Percentiles rank a stretch among this genome's conserved stretches.
Evolutionary conservation across 2,329 filamentous ascomycete species (phyloP).

Genomic region (Trichoderma polysporum): DNA sequence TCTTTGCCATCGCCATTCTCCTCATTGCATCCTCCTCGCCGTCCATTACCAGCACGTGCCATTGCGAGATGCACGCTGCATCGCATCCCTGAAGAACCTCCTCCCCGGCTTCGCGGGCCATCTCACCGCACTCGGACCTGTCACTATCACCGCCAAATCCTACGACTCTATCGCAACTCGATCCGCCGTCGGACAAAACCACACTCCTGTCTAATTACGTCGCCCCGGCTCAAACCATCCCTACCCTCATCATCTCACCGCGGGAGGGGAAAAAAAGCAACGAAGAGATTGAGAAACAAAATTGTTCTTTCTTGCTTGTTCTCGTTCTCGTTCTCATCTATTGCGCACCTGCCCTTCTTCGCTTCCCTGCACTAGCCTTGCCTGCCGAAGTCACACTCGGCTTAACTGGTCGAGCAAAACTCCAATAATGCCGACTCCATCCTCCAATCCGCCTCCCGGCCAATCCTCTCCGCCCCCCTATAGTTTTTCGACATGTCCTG

Average conservation of each 20-base stretch:
- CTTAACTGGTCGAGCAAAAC: not conserved
- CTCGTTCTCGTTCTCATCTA: not conserved
- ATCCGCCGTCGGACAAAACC: slow-evolving; percentile 14
- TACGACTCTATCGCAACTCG: slow-evolving; percentile 1
- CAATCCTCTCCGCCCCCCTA: slow-evolving; percentile 39
- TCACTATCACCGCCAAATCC: slow-evolving; percentile 12
- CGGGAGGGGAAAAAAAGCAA: not conserved
- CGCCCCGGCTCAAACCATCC: not conserved
- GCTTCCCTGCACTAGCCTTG: not conserved
- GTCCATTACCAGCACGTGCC: not conserved
- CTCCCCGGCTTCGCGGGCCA: slow-evolving; percentile 8
- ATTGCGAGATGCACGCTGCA: slow-evolving; percentile 15
- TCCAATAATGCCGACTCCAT: slow-evolving; percentile 47
- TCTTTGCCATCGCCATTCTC: slow-evolving; percentile 3
- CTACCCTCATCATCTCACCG: not conserved
- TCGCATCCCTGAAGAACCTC: slow-evolving; percentile 2
- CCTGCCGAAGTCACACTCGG: not conserved
- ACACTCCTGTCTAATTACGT: not conserved
- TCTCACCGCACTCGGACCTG: not conserved
- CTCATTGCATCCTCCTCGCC: not conserved
- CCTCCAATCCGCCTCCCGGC: slow-evolving; percentile 42
- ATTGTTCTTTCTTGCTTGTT: not conserved
- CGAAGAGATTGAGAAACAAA: not conserved
- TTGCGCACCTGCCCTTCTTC: not conserved
- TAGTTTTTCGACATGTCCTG: slow-evolving; percentile 45